A percentile compares a stretch with the other conserved stretches of the same genome.
These are phyloP conservation scores for Parietichytrium sp. DNA, from an alignment of 108 stramenopile genomes.

Conservation along the genomic window DNA sequence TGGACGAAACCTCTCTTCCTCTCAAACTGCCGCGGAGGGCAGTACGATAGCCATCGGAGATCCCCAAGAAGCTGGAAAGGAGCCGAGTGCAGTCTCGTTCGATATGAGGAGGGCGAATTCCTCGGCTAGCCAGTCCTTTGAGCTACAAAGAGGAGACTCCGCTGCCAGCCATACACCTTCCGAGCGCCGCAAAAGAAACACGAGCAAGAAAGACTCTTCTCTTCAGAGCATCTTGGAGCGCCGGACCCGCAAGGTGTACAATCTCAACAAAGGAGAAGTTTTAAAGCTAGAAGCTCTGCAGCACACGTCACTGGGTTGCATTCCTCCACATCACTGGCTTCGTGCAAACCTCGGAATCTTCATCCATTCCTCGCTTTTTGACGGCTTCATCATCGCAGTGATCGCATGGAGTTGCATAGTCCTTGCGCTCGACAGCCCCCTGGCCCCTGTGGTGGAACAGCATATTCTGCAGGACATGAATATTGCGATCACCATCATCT, in stretches of 20 bases:
- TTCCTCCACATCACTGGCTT: not conserved
- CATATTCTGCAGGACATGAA: slow-evolving; percentile 16
- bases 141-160: too few relatives aligned
- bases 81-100: too few relatives aligned
- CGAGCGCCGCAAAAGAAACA: not conserved
- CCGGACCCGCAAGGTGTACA: not conserved
- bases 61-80: not conserved
- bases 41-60: too few relatives aligned
- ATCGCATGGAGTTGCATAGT: slow-evolving; percentile 51
- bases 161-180: not conserved
- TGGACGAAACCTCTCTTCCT: too few relatives aligned
- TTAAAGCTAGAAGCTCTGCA: not conserved
- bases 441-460: slow-evolving; percentile 18
- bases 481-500: slow-evolving; percentile 50
- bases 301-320: not conserved
- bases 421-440: slow-evolving; percentile 50
- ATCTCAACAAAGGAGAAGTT: not conserved
- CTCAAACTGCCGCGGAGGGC: too few relatives aligned
- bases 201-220: too few relatives aligned
- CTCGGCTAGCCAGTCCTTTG: too few relatives aligned
- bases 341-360: not conserved
- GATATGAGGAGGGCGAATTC: too few relatives aligned
- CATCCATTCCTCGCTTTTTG: slow-evolving; percentile 42
- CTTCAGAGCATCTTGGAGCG: not conserved
- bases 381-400: slow-evolving; percentile 44